Conservation (phyloP, 163 green algal genomes). For the Chlamydomonas reinhardtii region DNA sequence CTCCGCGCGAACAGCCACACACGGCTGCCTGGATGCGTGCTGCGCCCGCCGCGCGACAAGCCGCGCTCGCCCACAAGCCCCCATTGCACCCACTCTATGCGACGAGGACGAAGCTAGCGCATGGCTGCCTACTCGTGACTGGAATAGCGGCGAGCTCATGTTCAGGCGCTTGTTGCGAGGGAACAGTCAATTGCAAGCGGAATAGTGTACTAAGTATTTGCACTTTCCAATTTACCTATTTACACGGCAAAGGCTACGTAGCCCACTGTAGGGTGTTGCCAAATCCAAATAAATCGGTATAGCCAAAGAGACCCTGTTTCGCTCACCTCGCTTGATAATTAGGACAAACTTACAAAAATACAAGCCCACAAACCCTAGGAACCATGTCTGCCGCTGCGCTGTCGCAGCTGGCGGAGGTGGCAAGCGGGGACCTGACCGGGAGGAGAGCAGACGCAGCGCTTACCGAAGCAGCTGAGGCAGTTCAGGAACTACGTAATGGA, state of each 20-base stretch:
- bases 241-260: no score
- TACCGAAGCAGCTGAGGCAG: constrained; percentile 6
- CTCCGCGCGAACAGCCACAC: constrained; percentile 50
- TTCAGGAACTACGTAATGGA: not conserved
- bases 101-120: no score
- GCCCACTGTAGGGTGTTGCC: not conserved
- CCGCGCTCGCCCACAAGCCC: no score
- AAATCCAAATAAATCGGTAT: not conserved
- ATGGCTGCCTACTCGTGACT: no score
- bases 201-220: not conserved
- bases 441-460: not conserved
- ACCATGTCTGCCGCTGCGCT: not conserved
- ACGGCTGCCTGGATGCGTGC: not conserved
- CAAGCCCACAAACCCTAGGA: not conserved
- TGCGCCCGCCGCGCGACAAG: not conserved
- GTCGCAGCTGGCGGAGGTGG: constrained; percentile 18
- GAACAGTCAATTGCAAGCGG: not conserved
- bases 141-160: no score
- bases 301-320: no score
- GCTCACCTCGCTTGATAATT: no score
- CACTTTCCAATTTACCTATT: no score
- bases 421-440: constrained; percentile 8
- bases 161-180: no score
- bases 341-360: not conserved
- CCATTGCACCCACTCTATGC: no score